Base-by-base conservation (phyloP, 169 alveolate genomes). In the Cryptosporidium ryanae region DNA sequence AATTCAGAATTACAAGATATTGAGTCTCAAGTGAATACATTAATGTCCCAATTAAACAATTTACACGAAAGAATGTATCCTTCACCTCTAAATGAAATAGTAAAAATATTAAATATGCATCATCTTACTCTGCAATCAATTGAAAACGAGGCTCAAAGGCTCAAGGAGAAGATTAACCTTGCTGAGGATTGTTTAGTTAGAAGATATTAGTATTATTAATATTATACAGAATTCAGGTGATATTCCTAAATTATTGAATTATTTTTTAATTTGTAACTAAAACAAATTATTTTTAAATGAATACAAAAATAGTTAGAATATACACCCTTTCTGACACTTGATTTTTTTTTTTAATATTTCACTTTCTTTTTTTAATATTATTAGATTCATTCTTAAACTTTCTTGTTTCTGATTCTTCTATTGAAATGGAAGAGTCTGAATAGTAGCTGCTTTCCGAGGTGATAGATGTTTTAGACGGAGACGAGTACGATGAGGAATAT, bases 141-240 rank as follows among this genome's bases (percentile, higher is more conserved):
- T 43, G 87, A 76, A 48, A 32, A 65, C 0, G 87, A 76, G n/a
- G 87, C 87, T 21, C 64, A 59, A 48, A 76, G 64, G n/a, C 64
- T 76, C n/a, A 55, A 43, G 32, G 76, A 76, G 32, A 76, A 76
- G 71, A 59, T 76, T 52, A 61, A 43, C 12, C 1, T 76, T 5
- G 87, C 87, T 17, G 87, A 76, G 27, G 87, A 76, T 65, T 76
- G 87, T 76, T 63, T 76, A 2, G 87, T 76, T 5, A 55, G 87
- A 44, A 76, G 87, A 31, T 76, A 43, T 3, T 59, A 32, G 4
- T 59, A 1, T 59, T 59, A 25, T 7, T 38, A 38, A 6, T 38
- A 38, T 38, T 10, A 38, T 54, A 25, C 21, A 54, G 13, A 21
- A 48, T 15, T 48, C 17, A 48, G 13, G 17, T 15, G 57, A n/a